Percentiles rank a stretch among this genome's conserved stretches.
phyloP scores from a whole-genome alignment of 495 filamentous ascomycete species.

The Tuber magnatum region DNA sequence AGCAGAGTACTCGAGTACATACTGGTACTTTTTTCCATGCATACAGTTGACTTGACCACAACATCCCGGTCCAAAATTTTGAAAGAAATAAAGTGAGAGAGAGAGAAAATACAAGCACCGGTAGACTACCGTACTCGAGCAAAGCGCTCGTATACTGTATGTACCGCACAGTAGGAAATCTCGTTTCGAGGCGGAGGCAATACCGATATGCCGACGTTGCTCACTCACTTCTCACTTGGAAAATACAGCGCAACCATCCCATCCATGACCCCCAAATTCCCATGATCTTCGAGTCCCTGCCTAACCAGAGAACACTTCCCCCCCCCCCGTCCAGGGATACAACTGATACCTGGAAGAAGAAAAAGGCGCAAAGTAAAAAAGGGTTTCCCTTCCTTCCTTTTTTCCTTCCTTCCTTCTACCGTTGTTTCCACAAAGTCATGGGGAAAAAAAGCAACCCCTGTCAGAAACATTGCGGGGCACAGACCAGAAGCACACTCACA shows the following conservation, averaged over 20 bases:
- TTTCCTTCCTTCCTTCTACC: too few relatives aligned
- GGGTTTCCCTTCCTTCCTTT: background rate
- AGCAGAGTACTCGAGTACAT: background rate
- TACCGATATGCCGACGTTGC: background rate
- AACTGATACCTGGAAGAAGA: too few relatives aligned
- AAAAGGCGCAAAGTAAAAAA: background rate
- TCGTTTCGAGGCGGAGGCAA: background rate
- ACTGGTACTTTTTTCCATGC: background rate
- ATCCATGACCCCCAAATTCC: background rate
- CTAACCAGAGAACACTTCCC: background rate
- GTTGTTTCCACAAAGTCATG: background rate
- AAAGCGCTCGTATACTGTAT: too few relatives aligned
- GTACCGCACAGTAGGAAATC: slow-evolving; percentile 1
- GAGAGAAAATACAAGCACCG: too few relatives aligned
- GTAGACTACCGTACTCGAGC: too few relatives aligned
- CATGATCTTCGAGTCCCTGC: slow-evolving; percentile 1
- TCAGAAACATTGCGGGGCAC: slow-evolving; percentile 1
- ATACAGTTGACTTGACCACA: too few relatives aligned
- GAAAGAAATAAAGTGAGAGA: too few relatives aligned
- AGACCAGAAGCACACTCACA: background rate
- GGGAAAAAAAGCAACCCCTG: background rate
- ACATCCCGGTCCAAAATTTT: too few relatives aligned
- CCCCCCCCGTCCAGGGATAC: too few relatives aligned
- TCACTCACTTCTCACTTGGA: too few relatives aligned
- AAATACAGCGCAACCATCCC: background rate